Evolutionary conservation across 768 basidiomycete species (phyloP).

Genomic region (Dictyophora rubrovolvata): DNA sequence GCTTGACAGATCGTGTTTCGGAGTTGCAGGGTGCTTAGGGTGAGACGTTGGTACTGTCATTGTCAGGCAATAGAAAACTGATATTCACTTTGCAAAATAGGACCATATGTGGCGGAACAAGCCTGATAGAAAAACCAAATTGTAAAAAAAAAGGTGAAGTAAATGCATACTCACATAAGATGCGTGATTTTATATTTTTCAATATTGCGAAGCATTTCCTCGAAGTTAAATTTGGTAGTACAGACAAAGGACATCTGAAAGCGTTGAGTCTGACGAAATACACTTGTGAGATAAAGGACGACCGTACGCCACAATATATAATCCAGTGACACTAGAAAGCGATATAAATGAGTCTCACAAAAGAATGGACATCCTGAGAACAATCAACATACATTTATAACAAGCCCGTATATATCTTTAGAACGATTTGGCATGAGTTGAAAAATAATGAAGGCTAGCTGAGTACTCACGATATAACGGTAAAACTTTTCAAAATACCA

Average conservation of each 20-base stretch:
- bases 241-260: conserved; percentile 15
- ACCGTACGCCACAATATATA: conserved; percentile 17
- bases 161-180: conserved; percentile 12
- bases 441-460: too few species aligned
- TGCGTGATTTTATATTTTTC: conserved; percentile 16
- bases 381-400: conserved; percentile 7
- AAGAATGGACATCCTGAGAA: too few species aligned
- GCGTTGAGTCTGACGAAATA: background rate
- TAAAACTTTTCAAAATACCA: conserved; percentile 13
- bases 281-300: background rate
- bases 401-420: conserved; percentile 16
- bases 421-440: background rate
- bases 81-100: conserved; percentile 12
- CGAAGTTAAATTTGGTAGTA: conserved; percentile 16
- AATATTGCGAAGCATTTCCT: conserved; percentile 16
- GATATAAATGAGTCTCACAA: background rate
- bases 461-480: conserved; percentile 11
- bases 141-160: background rate
- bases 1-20: conserved; percentile 16
- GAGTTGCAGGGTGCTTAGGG: conserved; percentile 16
- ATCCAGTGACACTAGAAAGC: conserved; percentile 13
- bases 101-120: conserved; percentile 18
- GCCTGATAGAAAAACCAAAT: conserved; percentile 3
- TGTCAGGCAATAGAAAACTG: background rate
- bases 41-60: background rate